Percentiles rank a stretch among this genome's conserved stretches.
Conservation (phyloP, 2,329 filamentous ascomycete species). For the Colletotrichum magnum region DNA sequence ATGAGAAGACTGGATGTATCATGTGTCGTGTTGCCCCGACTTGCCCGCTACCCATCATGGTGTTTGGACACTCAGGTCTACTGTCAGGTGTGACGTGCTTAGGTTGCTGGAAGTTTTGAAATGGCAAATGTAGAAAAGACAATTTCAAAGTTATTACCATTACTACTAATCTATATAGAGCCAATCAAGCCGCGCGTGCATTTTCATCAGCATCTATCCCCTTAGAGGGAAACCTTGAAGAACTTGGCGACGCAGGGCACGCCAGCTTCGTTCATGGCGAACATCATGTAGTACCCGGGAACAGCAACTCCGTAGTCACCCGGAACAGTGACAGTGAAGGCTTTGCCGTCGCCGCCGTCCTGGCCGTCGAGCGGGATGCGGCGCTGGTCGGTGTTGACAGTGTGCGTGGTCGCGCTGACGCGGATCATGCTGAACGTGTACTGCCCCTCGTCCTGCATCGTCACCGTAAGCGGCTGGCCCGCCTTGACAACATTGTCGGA, state of each 20-base stretch:
- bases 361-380: constrained; percentile 60
- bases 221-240: constrained; percentile 46
- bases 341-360: constrained; percentile 25
- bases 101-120: too few relatives aligned
- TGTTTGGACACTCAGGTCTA: too few relatives aligned
- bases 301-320: constrained; percentile 62
- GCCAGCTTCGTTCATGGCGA: constrained; percentile 60
- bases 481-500: constrained; percentile 44
- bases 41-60: too few relatives aligned
- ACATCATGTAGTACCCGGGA: constrained; percentile 69
- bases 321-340: constrained; percentile 58
- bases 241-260: constrained; percentile 62
- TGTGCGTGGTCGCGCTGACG: constrained; percentile 65
- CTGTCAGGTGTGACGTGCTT: too few relatives aligned
- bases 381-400: constrained; percentile 71
- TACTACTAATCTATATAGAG: background rate
- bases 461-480: constrained; percentile 48
- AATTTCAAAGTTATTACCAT: background rate
- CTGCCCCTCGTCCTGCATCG: constrained; percentile 45
- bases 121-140: too few relatives aligned
- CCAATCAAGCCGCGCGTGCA: too few relatives aligned
- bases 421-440: constrained; percentile 60
- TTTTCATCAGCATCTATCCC: background rate
- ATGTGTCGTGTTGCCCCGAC: too few relatives aligned
- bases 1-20: too few relatives aligned